phyloP scores from a whole-genome alignment of 805 yeast species.

The Candida mattraensis region DNA sequence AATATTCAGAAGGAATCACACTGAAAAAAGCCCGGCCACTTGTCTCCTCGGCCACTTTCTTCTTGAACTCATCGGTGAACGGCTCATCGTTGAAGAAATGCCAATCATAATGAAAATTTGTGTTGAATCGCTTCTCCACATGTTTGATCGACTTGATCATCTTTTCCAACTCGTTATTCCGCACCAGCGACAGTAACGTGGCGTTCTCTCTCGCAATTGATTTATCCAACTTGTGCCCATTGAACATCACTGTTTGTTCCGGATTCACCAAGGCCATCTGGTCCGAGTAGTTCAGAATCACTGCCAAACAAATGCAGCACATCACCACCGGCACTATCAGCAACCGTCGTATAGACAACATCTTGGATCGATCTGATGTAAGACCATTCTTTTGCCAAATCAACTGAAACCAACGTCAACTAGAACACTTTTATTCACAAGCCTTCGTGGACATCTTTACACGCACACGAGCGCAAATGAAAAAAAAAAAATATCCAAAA shows the following conservation, averaged over 20 bases:
- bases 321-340: too few relatives aligned
- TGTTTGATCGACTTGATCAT: slow-evolving; percentile 38
- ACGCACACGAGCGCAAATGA: too few relatives aligned
- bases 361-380: too few relatives aligned
- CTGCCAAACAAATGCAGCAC: background rate
- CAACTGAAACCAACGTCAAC: background rate
- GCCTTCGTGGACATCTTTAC: too few relatives aligned
- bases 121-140: slow-evolving; percentile 40
- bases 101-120: slow-evolving; percentile 42
- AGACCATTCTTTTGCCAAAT: too few relatives aligned
- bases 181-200: slow-evolving; percentile 50
- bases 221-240: background rate
- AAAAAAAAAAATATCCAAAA: too few relatives aligned
- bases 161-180: slow-evolving; percentile 39
- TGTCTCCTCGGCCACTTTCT: slow-evolving; percentile 30
- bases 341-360: too few relatives aligned
- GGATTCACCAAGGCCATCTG: background rate
- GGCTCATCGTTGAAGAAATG: slow-evolving; percentile 47
- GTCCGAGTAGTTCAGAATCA: background rate
- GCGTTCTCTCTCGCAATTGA: slow-evolving; percentile 49
- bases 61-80: slow-evolving; percentile 41
- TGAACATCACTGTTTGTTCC: slow-evolving; percentile 1
- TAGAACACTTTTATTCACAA: too few relatives aligned
- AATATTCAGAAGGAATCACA: slow-evolving; percentile 42
- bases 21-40: slow-evolving; percentile 46